Base-by-base conservation (phyloP, 1,284 basidiomycete genomes). In the Apiotrichum sp. region DNA sequence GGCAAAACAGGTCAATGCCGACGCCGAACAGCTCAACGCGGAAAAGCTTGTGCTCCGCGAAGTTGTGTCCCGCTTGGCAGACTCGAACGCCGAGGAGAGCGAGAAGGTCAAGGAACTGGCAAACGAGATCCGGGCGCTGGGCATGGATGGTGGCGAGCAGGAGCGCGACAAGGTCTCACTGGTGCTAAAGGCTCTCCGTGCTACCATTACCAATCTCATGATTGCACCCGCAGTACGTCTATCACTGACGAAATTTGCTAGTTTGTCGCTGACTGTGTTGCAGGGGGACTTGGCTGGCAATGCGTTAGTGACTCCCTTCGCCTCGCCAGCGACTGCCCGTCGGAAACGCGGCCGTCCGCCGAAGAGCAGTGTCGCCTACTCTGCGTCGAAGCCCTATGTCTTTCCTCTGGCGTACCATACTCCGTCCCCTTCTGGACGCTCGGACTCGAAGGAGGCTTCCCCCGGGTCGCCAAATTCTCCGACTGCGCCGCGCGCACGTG, bases 281-380 rank as follows among this genome's bases (percentile, higher is more conserved):
- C 43, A 53, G 50, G 52, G 47, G n/a, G 51, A 57, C 32, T 16
- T 52, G 35, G 8, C 32, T 22, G 33, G 42, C 29, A 41, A 42
- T 5, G 43, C 47, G 14, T n/a, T 29, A 34, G 52, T 45, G 54
- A 57, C 60, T 13, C 57, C 69, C 16, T 69, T 63, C 55, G 65
- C 68, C 5, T 66, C 70, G 4, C 68, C 72, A 2, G 70, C 72
- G 5, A 67, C 68, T 14, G 68, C 69, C 2, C 57, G 62, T 1
- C 56, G 68, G 9, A 46, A 62, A n/a, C 61, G 68, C 29, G 68
- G 68, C 3, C 62, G 68, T 9, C 68, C 68, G 9, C 67, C 68
- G 10, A 68, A 70, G 54, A 58, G 54, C 34, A 33, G 40, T 13
- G 48, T 32, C n/a, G 5, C 10, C 32, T 50, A 14, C 40, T 47